Evolutionary conservation across 1,284 basidiomycete species (phyloP), one percentile per base, ranked within the genome.

Genomic region (Ustilago curta): DNA sequence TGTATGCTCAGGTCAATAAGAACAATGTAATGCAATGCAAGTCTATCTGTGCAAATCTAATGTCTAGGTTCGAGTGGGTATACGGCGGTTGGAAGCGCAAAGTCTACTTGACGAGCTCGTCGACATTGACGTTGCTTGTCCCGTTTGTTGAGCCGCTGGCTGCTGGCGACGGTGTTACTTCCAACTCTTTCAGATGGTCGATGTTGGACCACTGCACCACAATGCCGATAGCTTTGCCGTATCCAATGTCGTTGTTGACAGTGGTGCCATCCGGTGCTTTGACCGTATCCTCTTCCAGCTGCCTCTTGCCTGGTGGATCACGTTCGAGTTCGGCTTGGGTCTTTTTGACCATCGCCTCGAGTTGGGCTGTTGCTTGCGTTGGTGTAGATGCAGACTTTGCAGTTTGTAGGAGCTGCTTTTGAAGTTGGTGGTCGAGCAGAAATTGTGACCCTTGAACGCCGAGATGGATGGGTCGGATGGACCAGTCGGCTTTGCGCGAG

Each of bases 381-480:
- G 39, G 18, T 16, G 35, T 61, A 2, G 47, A n/a, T 6, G 48
- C 44, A 11, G 57, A 29, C 19, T 55, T 53, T 6, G 49, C 47
- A 9, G 19, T 31, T 2, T 50, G 43, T 0, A 74, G 50, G 3
- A 69, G 59, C 27, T 59, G 39, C 37, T 69, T 65, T 12, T 74
- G 71, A 23, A 75, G 47, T 16, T 62, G 16, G 59, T 71, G 67
- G 53, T 76, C 73, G 47, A 69, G 62, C 11, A 76, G 18, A 18
- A 65, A 69, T 31, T 71, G 73, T 0, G 59, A 52, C 6, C 73
- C 73, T 50, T 76, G 73, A 0, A 76, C 66, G 29, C 67, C 69
- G 23, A 76, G 61, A 43, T 71, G 70, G 47, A 65, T 40, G 0
- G 73, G 73, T 2, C 69, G 65, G 31, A 76, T 60, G 16, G 73